phyloP scores from a whole-genome alignment of 495 filamentous ascomycete species.

The Podospora anserina region DNA sequence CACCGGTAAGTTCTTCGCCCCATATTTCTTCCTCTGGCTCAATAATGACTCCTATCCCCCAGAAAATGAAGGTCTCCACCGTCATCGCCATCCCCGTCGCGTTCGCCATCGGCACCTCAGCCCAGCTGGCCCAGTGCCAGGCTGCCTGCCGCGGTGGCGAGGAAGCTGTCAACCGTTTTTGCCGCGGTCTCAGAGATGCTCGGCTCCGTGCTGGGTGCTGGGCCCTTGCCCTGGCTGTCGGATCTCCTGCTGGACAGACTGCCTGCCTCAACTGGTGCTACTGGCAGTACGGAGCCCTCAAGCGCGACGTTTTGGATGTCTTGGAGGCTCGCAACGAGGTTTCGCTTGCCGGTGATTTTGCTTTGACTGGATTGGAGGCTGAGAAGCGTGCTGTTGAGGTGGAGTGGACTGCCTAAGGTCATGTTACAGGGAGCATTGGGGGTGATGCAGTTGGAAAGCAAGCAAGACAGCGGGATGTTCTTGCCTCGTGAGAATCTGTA shows the following conservation, averaged over 20 bases:
- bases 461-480: not conserved
- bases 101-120: not conserved
- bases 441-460: not conserved
- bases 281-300: slow-evolving; percentile 5
- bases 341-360: slow-evolving; percentile 2
- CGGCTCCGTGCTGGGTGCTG: slow-evolving; percentile 3
- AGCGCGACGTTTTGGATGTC: slow-evolving; percentile 2
- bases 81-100: not conserved
- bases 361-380: slow-evolving; percentile 3
- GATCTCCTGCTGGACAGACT: not conserved
- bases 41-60: not conserved
- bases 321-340: not conserved
- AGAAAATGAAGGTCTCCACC: slow-evolving; percentile 7
- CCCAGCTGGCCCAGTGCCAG: slow-evolving; percentile 3
- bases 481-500: no score
- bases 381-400: not conserved
- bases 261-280: slow-evolving; percentile 7
- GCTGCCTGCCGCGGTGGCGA: not conserved
- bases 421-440: not conserved
- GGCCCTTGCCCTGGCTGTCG: not conserved
- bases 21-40: not conserved
- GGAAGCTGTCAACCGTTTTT: slow-evolving; percentile 4
- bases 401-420: not conserved
- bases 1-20: not conserved
- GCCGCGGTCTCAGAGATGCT: not conserved